These are phyloP conservation scores for Heliosperma pusillum DNA, from an alignment of 148 eudicot species.

Conservation along the genomic window DNA sequence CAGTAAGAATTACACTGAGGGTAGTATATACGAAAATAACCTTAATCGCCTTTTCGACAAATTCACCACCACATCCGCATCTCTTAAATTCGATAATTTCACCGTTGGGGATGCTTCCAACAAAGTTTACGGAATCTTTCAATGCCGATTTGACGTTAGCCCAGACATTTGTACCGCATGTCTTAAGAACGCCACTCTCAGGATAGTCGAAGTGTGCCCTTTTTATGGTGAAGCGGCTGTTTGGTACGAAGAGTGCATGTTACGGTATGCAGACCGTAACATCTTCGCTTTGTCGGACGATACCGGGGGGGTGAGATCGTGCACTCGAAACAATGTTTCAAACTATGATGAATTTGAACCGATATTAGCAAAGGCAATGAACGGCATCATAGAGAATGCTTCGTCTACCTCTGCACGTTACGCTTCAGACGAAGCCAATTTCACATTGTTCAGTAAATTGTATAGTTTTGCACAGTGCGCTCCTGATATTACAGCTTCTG, in stretches of 20 bases:
- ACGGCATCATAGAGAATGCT: background rate
- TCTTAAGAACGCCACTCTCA: background rate
- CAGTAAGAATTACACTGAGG: background rate
- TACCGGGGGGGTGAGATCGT: background rate
- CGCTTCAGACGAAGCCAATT: background rate
- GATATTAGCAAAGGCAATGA: background rate
- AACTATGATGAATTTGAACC: slow-evolving; percentile 1
- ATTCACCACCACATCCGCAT: background rate
- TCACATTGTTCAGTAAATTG: background rate
- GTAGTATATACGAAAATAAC: slow-evolving; percentile 2
- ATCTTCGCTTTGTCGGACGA: background rate
- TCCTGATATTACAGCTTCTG: background rate
- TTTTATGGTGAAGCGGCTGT: background rate
- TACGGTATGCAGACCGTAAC: slow-evolving; percentile 8
- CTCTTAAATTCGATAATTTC: background rate
- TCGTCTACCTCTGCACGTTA: background rate
- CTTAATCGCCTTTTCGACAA: background rate
- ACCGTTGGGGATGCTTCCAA: background rate
- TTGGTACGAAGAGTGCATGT: slow-evolving; percentile 18
- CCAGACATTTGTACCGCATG: background rate
- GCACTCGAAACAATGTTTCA: background rate
- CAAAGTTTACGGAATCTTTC: slow-evolving; percentile 9
- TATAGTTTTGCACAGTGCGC: slow-evolving; percentile 16
- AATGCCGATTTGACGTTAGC: background rate
- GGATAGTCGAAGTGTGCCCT: background rate